Conservation (phyloP, 352 stramenopile genomes). For the Globisporangium nodosum region DNA sequence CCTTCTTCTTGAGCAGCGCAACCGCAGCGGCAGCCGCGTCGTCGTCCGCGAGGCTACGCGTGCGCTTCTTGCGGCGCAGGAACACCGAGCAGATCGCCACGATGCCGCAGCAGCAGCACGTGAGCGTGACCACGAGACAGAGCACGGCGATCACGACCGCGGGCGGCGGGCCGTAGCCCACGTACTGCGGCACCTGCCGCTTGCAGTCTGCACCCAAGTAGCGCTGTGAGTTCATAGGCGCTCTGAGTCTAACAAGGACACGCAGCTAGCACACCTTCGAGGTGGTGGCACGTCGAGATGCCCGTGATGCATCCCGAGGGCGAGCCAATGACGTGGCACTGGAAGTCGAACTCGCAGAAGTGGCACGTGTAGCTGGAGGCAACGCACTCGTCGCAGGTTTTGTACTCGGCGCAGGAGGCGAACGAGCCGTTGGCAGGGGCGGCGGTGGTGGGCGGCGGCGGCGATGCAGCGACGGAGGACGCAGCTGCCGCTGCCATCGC, state of each 20-base stretch:
- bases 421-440: constrained; percentile 8
- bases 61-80: constrained; percentile 21
- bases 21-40: background rate
- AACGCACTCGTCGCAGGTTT: constrained; percentile 73
- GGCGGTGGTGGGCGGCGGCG: no score
- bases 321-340: constrained; percentile 78
- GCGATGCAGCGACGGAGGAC: no score
- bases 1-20: background rate
- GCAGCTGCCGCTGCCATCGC: background rate
- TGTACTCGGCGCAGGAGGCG: constrained; percentile 36
- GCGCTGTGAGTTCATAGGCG: no score
- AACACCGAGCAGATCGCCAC: constrained; percentile 77
- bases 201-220: constrained; percentile 48
- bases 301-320: constrained; percentile 55
- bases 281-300: constrained; percentile 76
- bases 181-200: constrained; percentile 58
- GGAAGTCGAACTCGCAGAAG: constrained; percentile 80
- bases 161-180: constrained; percentile 75
- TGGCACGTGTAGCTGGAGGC: constrained; percentile 72
- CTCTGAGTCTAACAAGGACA: no score
- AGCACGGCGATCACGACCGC: constrained; percentile 83
- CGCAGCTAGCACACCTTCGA: constrained; percentile 35
- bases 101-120: constrained; percentile 75
- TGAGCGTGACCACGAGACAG: constrained; percentile 74
- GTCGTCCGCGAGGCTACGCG: background rate